phyloP scores from a whole-genome alignment of 2,329 filamentous ascomycete species.

The Pseudogymnoascus sp. region DNA sequence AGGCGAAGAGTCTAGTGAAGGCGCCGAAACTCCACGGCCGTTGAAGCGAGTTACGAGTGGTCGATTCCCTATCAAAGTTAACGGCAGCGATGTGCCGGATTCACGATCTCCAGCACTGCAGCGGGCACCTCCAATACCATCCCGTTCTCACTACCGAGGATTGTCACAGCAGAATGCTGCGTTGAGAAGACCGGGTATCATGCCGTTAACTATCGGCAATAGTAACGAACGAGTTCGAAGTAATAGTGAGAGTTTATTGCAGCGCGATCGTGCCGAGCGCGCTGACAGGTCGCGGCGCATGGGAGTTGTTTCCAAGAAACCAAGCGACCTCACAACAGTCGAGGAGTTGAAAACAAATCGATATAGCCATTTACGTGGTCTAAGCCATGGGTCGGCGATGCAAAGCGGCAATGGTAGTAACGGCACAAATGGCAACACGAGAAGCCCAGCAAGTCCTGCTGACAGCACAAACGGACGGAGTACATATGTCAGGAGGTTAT shows the following conservation, averaged over 20 bases:
- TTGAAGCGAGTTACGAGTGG: slow-evolving; percentile 57
- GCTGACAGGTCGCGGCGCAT: slow-evolving; percentile 55
- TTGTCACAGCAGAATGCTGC: slow-evolving; percentile 59
- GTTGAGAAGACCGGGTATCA: slow-evolving; percentile 63
- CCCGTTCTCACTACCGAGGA: slow-evolving; percentile 72
- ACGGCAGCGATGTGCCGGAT: slow-evolving; percentile 62
- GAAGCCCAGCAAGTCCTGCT: slow-evolving; percentile 52
- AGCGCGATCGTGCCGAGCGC: slow-evolving; percentile 39
- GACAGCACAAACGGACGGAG: slow-evolving; percentile 40
- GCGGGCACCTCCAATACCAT: slow-evolving; percentile 70
- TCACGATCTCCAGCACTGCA: slow-evolving; percentile 59
- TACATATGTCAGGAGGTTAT: slow-evolving; percentile 56
- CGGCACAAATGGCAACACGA: slow-evolving; percentile 19
- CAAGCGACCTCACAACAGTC: slow-evolving; percentile 54
- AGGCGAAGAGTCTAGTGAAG: slow-evolving; percentile 62
- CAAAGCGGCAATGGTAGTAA: slow-evolving; percentile 34
- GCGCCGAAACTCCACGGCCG: slow-evolving; percentile 69
- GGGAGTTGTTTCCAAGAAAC: slow-evolving; percentile 54
- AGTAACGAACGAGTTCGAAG: slow-evolving; percentile 60
- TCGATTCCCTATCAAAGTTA: slow-evolving; percentile 64
- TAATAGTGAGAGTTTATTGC: slow-evolving; percentile 55
- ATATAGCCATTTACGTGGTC: slow-evolving; percentile 59
- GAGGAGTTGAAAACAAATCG: slow-evolving; percentile 57
- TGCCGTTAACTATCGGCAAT: slow-evolving; percentile 62
- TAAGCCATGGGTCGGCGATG: slow-evolving; percentile 65